Evolutionary conservation across 495 filamentous ascomycete genomes (phyloP), one percentile per base, ranked within the genome.

Genomic region (Trichocladium uniseriatum): DNA sequence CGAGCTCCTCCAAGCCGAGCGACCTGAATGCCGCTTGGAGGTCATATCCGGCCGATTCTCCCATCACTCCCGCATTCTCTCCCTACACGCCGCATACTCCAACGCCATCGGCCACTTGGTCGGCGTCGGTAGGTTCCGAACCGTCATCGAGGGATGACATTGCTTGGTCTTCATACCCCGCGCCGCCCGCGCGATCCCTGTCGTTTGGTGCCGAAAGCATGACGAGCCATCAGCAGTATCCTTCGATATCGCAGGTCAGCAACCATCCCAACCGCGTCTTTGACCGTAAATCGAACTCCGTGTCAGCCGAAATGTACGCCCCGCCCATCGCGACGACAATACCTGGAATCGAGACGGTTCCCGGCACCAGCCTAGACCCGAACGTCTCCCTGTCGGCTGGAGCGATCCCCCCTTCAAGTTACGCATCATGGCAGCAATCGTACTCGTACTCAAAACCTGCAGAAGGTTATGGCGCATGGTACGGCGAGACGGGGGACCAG

Each of bases 381-480:
- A 55, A 64, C 9, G 61, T 59, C 14, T 68, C 68, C 28, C 56
- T 72, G 29, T 72, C 69, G 0, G 68, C 69, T 14, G 68, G 65
- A 9, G 68, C 69, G 6, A 61, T 64, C 9, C 64, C 68, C 6
- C 58, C 67, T 7, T 43, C 65, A n/a, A 57, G 54, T 19, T 74
- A 74, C 53, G 54, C 62, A 5, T 52, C 63, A 13, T 73, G 71
- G 71, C 68, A 68, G 34, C 70, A 69, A 22, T 56, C 68, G 41
- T 73, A 70, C 47, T 58, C 66, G 21, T 70, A 71, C 46, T 47
- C 67, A 20, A 72, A 62, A 48, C 57, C 61, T 7, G 36, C 19
- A 21, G 68, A 69, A 16, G 51, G 61, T 21, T 72, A 71, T 43
- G 55, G 39, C 11, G 68, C 59, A 6, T 73, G 68, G 69, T 72